Evolutionary conservation across 2,329 filamentous ascomycete genomes (phyloP).

Genomic region (Salinomyces thailandicus): DNA sequence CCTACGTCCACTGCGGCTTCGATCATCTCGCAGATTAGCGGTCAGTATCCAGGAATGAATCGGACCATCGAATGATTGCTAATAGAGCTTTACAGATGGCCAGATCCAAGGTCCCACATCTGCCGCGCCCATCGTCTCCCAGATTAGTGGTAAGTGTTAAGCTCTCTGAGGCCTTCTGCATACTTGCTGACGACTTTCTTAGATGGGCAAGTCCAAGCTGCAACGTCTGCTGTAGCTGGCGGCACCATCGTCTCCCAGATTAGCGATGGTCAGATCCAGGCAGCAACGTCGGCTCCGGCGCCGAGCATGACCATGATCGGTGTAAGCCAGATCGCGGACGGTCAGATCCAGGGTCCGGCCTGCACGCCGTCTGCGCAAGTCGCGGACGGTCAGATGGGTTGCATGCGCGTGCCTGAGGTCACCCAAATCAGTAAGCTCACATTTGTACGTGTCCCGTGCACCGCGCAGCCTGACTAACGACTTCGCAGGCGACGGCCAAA

Average conservation of each 20-base stretch:
- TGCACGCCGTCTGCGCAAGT: slow-evolving; percentile 17
- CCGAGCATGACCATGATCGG: neutral
- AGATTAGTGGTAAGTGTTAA: too few relatives aligned
- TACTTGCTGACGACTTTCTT: too few relatives aligned
- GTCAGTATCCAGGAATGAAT: neutral
- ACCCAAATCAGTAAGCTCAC: too few relatives aligned
- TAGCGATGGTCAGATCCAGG: slow-evolving; percentile 1
- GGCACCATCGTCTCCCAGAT: slow-evolving; percentile 1
- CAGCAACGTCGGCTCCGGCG: neutral
- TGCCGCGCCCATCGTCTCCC: too few relatives aligned
- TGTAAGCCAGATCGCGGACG: slow-evolving; percentile 12
- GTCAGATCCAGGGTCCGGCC: slow-evolving; percentile 21
- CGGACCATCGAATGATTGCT: too few relatives aligned
- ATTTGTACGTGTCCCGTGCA: neutral
- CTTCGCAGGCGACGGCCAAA: slow-evolving; percentile 10
- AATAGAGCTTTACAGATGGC: too few relatives aligned
- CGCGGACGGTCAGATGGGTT: slow-evolving; percentile 20
- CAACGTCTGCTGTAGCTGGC: neutral
- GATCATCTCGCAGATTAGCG: neutral
- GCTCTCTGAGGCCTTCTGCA: too few relatives aligned
- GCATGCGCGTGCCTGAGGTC: neutral
- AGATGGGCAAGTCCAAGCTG: neutral
- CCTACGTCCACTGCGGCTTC: neutral
- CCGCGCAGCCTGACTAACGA: neutral
- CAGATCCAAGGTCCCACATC: too few relatives aligned